Conservation (phyloP, 352 stramenopile species). For the Blastocystis sp. region DNA sequence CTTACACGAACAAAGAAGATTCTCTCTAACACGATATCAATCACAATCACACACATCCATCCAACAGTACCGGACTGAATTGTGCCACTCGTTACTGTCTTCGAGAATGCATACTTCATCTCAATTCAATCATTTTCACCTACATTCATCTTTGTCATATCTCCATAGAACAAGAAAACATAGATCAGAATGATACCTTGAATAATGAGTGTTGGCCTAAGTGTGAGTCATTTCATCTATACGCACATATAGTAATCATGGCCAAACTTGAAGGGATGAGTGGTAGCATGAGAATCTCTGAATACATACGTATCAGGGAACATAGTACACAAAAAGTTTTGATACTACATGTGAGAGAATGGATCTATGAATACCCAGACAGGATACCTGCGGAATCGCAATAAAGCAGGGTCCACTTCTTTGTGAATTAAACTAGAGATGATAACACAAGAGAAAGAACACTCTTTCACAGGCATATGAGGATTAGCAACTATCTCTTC, state of each 20-base stretch:
- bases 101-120: conserved; percentile 61
- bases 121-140: background rate
- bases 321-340: conserved; percentile 38
- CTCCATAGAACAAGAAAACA: conserved; percentile 43
- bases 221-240: background rate
- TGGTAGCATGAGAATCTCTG: background rate
- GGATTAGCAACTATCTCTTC: conserved; percentile 5
- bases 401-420: background rate
- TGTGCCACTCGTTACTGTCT: background rate
- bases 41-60: conserved; percentile 55
- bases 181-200: conserved; percentile 18
- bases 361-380: background rate
- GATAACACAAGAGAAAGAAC: background rate
- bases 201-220: conserved; percentile 9
- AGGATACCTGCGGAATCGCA: conserved; percentile 48
- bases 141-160: conserved; percentile 61
- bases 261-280: conserved; percentile 58
- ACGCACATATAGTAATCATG: conserved; percentile 29
- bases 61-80: conserved; percentile 41
- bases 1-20: conserved; percentile 33
- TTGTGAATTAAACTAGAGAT: conserved; percentile 58
- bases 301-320: conserved; percentile 52
- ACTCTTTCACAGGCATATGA: conserved; percentile 57
- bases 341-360: background rate
- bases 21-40: conserved; percentile 45